Conservation (phyloP, 169 alveolate species). For the Plasmodium gonderi region DNA sequence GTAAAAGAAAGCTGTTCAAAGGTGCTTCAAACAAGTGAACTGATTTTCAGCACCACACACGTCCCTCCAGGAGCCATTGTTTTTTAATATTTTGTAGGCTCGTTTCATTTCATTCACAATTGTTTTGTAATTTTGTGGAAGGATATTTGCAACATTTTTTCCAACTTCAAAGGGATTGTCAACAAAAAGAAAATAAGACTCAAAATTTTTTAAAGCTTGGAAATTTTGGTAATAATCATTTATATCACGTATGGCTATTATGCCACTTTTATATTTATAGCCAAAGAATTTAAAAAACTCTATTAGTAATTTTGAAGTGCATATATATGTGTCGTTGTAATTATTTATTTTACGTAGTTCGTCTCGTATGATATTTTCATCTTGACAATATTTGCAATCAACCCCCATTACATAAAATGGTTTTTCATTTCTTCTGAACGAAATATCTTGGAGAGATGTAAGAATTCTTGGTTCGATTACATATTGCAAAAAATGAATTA, state of each 20-base stretch:
- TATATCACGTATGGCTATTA: slow-evolving; percentile 76
- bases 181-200: slow-evolving; percentile 76
- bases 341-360: slow-evolving; percentile 74
- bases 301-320: slow-evolving; percentile 26
- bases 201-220: slow-evolving; percentile 27
- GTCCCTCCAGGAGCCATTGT: slow-evolving; percentile 73
- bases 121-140: slow-evolving; percentile 69
- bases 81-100: slow-evolving; percentile 69
- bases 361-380: slow-evolving; percentile 73
- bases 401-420: slow-evolving; percentile 84
- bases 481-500: slow-evolving; percentile 85
- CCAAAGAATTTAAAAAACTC: slow-evolving; percentile 76
- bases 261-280: slow-evolving; percentile 74
- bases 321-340: slow-evolving; percentile 43
- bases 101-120: slow-evolving; percentile 68
- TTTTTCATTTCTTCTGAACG: slow-evolving; percentile 80
- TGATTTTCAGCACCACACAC: slow-evolving; percentile 30
- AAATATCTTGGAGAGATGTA: slow-evolving; percentile 86
- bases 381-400: slow-evolving; percentile 82
- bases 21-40: not conserved
- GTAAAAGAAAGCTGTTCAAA: too few relatives aligned
- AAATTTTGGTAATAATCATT: slow-evolving; percentile 71
- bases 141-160: slow-evolving; percentile 84
- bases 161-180: slow-evolving; percentile 88
- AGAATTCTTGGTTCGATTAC: slow-evolving; percentile 82